Base-by-base conservation (phyloP, 2,329 filamentous ascomycete species). In the Bipolaris bicolor region DNA sequence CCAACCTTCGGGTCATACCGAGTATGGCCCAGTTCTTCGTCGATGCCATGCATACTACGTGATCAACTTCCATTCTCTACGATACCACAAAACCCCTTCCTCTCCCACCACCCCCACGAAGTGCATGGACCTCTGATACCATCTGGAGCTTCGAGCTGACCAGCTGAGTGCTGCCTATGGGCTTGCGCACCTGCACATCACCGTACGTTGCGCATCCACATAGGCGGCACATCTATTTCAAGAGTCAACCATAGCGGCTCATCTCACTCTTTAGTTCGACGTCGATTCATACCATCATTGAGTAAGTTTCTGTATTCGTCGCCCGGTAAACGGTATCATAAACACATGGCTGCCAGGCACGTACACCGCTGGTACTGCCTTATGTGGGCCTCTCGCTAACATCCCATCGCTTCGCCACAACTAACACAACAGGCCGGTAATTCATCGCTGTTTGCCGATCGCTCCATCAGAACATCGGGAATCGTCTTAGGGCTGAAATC, bases 91-190 rank as follows among this genome's bases (percentile, higher is more conserved):
- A 13, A 16, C 7, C 41, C 46, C 15, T 31, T 49, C 18, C 26
- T 31, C 43, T 48, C 47, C 29, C 46, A 29, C 46, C 13, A 26
- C 39, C 33, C 24, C 39, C 26, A 29, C 39, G 52, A 56, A 55
- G 47, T 29, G 49, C 46, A 52, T 58, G 58, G 56, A 56, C 56
- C 46, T 24, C 33, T 46, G 31, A 10, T 11, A 34, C 43, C 39
- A 51, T 53, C 49, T 43, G 18, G 43, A 52, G 46, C 34, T 52
- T 56, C 48, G 57, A 57, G 68, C 69, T 72, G 67, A 71, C 65
- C 58, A 65, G 66, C 67, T 67, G 63, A 70, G 55, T 59, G 57
- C 50, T 58, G 55, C 60, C 57, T 62, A 54, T 53, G 24, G 41
- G 29, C 26, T 36, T 20, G 39, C 20, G 39, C 26, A 47, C 34